Evolutionary conservation across 164 flowering plant species (phyloP).

Genomic region (Taxillus chinensis): DNA sequence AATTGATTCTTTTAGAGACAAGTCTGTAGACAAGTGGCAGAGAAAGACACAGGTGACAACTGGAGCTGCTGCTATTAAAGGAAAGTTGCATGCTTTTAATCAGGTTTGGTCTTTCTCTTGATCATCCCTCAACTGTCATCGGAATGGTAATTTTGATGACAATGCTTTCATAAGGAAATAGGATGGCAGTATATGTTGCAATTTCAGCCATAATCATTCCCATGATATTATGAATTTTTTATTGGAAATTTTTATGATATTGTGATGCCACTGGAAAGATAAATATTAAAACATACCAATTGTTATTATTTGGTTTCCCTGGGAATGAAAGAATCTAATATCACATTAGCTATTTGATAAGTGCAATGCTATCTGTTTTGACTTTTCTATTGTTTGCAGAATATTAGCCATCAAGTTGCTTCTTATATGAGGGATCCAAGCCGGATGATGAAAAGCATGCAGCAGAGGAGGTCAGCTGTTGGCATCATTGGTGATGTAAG

Average conservation of each 20-base stretch:
- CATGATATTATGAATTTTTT: too few relatives aligned
- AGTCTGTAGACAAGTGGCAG: slow-evolving; percentile 90
- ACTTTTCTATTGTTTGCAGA: slow-evolving; percentile 29
- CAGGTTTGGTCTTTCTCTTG: slow-evolving; percentile 45
- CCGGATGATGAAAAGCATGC: slow-evolving; percentile 87
- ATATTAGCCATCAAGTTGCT: slow-evolving; percentile 90
- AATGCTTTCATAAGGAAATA: too few relatives aligned
- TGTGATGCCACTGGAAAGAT: too few relatives aligned
- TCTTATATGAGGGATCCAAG: slow-evolving; percentile 90
- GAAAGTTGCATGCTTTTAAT: slow-evolving; percentile 78
- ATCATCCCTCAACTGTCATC: neutral
- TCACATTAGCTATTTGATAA: too few relatives aligned
- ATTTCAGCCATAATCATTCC: too few relatives aligned
- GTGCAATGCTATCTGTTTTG: neutral
- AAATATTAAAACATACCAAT: too few relatives aligned
- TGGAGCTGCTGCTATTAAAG: slow-evolving; percentile 81
- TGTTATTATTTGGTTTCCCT: too few relatives aligned
- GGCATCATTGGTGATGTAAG: slow-evolving; percentile 63
- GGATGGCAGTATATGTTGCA: too few relatives aligned
- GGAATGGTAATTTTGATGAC: too few relatives aligned
- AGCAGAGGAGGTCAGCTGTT: slow-evolving; percentile 50
- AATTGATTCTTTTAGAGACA: slow-evolving; percentile 64
- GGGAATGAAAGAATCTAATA: too few relatives aligned
- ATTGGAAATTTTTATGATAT: too few relatives aligned
- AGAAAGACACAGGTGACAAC: slow-evolving; percentile 83